Evolutionary conservation across 306 rosid species (phyloP).

Genomic region (Quercus aquifolioides): DNA sequence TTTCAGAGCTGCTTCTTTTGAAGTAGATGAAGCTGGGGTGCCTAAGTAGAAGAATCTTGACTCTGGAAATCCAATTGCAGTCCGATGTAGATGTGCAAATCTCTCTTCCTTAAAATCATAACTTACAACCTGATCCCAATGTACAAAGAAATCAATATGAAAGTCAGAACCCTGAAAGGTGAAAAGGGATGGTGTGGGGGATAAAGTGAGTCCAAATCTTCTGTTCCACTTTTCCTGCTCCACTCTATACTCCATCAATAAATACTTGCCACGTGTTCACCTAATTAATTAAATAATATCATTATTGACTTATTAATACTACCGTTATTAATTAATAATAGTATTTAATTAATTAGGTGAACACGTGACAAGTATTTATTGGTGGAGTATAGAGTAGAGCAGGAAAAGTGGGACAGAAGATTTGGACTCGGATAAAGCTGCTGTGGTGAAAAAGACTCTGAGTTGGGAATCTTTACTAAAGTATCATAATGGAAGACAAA

Average conservation of each 20-base stretch:
- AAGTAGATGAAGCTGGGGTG: slow-evolving; percentile 61
- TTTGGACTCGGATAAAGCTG: not conserved
- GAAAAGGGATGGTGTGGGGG: not conserved
- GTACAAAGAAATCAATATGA: slow-evolving; percentile 18
- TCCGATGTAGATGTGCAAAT: slow-evolving; percentile 78
- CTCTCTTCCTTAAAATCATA: slow-evolving; percentile 87
- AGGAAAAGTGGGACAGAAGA: too few relatives aligned
- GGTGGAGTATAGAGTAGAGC: too few relatives aligned
- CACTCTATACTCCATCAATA: too few relatives aligned
- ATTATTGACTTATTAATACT: too few relatives aligned
- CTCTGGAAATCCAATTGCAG: slow-evolving; percentile 87
- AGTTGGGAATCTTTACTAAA: not conserved
- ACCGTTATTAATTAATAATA: too few relatives aligned
- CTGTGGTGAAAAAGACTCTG: not conserved
- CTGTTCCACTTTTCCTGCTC: too few relatives aligned
- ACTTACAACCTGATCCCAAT: slow-evolving; percentile 67
- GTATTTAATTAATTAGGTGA: too few relatives aligned
- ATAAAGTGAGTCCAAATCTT: not conserved
- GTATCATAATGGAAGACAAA: not conserved
- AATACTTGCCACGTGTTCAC: too few relatives aligned
- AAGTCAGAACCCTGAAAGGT: slow-evolving; percentile 5
- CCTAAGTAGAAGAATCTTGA: slow-evolving; percentile 77
- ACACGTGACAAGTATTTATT: too few relatives aligned
- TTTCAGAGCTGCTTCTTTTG: slow-evolving; percentile 67
- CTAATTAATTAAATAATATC: too few relatives aligned